phyloP scores from a whole-genome alignment of 139 green algal genomes.

The Chlamydomonas sphaeroides region DNA sequence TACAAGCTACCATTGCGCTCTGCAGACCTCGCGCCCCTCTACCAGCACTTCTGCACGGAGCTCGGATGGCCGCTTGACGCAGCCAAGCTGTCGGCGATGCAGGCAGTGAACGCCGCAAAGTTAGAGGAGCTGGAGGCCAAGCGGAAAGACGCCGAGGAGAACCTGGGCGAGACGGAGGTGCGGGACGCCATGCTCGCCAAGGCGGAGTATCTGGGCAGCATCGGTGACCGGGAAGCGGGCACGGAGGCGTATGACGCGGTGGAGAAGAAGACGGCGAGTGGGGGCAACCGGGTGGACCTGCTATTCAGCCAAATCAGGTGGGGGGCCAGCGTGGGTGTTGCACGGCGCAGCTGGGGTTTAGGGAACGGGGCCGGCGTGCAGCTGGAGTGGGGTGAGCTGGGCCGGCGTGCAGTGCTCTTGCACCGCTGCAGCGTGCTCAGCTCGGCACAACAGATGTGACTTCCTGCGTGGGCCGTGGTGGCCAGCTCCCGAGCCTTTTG shows the following conservation, averaged over 20 bases:
- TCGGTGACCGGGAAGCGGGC: conserved; percentile 83
- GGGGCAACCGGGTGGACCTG: conserved; percentile 94
- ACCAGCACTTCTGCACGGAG: conserved; percentile 77
- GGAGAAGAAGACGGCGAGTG: conserved; percentile 89
- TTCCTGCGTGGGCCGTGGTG: no score
- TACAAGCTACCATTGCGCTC: not conserved
- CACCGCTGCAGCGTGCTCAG: no score
- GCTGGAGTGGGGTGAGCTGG: no score
- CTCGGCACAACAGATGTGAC: no score
- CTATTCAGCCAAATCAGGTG: conserved; percentile 88
- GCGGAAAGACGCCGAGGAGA: conserved; percentile 90
- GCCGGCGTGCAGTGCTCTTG: no score
- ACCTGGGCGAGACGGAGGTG: conserved; percentile 95
- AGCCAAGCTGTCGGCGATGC: conserved; percentile 67
- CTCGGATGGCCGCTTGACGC: conserved; percentile 72
- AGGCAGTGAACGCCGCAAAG: conserved; percentile 61
- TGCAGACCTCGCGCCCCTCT: conserved; percentile 78
- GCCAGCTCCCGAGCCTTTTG: no score
- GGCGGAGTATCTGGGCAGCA: conserved; percentile 85
- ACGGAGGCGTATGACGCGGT: conserved; percentile 76
- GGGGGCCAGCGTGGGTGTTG: no score
- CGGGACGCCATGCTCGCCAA: conserved; percentile 90
- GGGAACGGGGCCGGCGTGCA: no score
- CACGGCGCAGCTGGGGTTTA: no score
- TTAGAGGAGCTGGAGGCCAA: conserved; percentile 77